These are phyloP conservation scores for Aspergillus cavernicola DNA, from an alignment of 495 filamentous ascomycete species.

Conservation along the genomic window DNA sequence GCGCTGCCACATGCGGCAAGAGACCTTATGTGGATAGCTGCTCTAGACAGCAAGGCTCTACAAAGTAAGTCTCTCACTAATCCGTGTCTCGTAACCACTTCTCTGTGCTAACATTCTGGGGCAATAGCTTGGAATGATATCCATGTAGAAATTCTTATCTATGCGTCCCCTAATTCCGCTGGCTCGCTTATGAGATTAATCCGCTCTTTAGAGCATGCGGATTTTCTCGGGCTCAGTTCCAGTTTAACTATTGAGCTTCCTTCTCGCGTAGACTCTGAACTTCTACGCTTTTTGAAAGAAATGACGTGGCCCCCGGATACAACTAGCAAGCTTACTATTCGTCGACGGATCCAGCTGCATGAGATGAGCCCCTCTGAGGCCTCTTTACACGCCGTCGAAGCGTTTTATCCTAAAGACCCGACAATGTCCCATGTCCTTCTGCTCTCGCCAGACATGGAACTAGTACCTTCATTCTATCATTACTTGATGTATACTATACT, in stretches of 20 bases:
- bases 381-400: constrained; percentile 69
- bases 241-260: constrained; percentile 80
- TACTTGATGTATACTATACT: constrained; percentile 74
- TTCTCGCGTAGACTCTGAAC: constrained; percentile 55
- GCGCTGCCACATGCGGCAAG: constrained; percentile 61
- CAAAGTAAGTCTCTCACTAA: constrained; percentile 42
- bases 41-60: constrained; percentile 68
- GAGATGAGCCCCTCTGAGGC: constrained; percentile 56
- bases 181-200: constrained; percentile 71
- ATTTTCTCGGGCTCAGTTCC: constrained; percentile 65
- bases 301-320: constrained; percentile 62
- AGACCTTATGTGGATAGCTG: constrained; percentile 69
- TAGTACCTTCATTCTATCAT: constrained; percentile 73
- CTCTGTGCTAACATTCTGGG: not conserved
- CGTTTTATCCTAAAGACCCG: constrained; percentile 69
- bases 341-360: constrained; percentile 61
- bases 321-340: constrained; percentile 53
- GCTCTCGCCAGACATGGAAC: constrained; percentile 69
- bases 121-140: constrained; percentile 67
- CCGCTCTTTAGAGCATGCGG: constrained; percentile 65
- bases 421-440: constrained; percentile 66
- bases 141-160: constrained; percentile 71
- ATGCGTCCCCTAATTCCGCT: constrained; percentile 62
- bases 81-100: constrained; percentile 1
- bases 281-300: constrained; percentile 54